Evolutionary conservation across 2,329 filamentous ascomycete species (phyloP).

Genomic region (Clonostachys rhizophaga): DNA sequence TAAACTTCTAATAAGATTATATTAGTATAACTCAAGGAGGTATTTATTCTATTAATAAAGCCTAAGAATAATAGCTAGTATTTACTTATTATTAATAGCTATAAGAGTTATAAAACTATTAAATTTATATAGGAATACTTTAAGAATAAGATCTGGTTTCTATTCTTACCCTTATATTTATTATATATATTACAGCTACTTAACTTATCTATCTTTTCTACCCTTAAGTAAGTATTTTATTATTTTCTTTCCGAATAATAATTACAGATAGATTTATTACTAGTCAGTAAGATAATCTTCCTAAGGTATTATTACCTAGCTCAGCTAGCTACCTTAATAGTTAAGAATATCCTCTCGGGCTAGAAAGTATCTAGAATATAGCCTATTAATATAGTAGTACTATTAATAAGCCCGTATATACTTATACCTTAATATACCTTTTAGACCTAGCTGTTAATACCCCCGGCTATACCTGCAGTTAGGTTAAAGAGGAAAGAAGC

Average conservation of each 20-base stretch:
- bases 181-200: not conserved
- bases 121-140: not conserved
- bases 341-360: too few relatives aligned
- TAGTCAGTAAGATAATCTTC: too few relatives aligned
- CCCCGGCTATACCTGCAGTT: too few relatives aligned
- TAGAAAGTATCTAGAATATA: too few relatives aligned
- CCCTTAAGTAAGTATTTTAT: not conserved
- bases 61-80: not conserved
- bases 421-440: too few relatives aligned
- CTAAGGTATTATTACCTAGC: too few relatives aligned
- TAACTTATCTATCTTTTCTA: conserved; percentile 1
- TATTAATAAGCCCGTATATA: too few relatives aligned
- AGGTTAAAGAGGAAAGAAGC: too few relatives aligned
- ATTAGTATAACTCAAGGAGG: not conserved
- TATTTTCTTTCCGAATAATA: not conserved
- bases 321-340: too few relatives aligned
- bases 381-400: too few relatives aligned
- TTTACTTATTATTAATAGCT: not conserved
- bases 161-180: not conserved
- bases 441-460: too few relatives aligned
- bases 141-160: not conserved
- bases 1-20: not conserved
- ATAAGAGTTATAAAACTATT: not conserved
- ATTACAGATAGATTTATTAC: not conserved
- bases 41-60: not conserved